Evolutionary conservation across 2,329 filamentous ascomycete species (phyloP).

Genomic region (Parascedosporium putredinis): DNA sequence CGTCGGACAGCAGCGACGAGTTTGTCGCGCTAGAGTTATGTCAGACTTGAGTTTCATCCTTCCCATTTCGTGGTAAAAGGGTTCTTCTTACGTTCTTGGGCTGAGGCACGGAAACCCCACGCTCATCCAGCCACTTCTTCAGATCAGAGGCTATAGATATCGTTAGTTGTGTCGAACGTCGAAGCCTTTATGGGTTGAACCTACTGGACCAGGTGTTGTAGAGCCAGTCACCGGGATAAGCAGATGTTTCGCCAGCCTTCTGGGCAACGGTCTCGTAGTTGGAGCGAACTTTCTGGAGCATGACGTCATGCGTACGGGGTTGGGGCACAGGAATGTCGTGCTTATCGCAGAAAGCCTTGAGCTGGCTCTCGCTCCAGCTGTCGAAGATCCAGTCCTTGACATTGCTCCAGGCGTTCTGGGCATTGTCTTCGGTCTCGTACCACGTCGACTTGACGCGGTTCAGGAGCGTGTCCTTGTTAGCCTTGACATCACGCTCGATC

Average conservation of each 20-base stretch:
- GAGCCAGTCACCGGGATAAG: conserved; percentile 94
- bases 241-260: conserved; percentile 60
- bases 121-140: conserved; percentile 85
- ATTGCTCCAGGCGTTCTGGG: conserved; percentile 58
- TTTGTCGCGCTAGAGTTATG: conserved; percentile 55
- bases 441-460: conserved; percentile 61
- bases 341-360: conserved; percentile 87
- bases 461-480: conserved; percentile 59
- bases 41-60: conserved; percentile 12
- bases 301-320: conserved; percentile 72
- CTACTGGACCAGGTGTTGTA: conserved; percentile 69
- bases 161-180: neutral
- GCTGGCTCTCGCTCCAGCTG: conserved; percentile 85
- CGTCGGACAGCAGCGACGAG: conserved; percentile 82
- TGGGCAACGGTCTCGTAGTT: conserved; percentile 73
- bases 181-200: conserved; percentile 6
- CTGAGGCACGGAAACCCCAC: conserved; percentile 79
- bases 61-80: fast-evolving
- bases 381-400: conserved; percentile 91
- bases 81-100: conserved; percentile 44
- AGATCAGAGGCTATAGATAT: conserved; percentile 61
- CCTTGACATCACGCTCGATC: conserved; percentile 53
- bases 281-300: conserved; percentile 67
- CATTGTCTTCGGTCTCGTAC: conserved; percentile 70
- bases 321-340: conserved; percentile 80